A percentile compares a stretch with the other conserved stretches of the same genome.
phyloP scores from a whole-genome alignment of 768 basidiomycete species.

The Auricularia sp. region DNA sequence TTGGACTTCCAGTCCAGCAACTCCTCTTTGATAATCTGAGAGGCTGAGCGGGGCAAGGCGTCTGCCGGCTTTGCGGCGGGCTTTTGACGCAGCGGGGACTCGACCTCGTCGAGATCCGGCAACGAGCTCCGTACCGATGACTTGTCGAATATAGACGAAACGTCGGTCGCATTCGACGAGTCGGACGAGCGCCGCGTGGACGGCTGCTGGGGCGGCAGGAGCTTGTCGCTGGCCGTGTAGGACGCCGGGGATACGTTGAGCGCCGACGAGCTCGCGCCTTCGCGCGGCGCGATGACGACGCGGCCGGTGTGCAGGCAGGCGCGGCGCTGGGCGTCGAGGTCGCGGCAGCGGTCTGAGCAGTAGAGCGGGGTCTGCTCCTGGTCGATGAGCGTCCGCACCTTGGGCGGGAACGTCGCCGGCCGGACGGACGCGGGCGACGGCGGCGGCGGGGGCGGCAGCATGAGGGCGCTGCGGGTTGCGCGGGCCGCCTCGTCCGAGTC shows the following conservation, averaged over 20 bases:
- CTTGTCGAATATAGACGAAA: not conserved
- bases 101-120: not conserved
- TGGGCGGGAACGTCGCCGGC: conserved; percentile 29
- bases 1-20: not conserved
- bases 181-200: not conserved
- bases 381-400: conserved; percentile 61
- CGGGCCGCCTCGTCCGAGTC: conserved; percentile 24
- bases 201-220: not conserved
- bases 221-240: not conserved
- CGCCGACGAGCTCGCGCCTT: not conserved
- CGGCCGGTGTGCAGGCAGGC: not conserved
- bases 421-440: conserved; percentile 14
- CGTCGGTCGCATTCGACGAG: not conserved
- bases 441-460: conserved; percentile 16
- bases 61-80: not conserved
- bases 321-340: conserved; percentile 38
- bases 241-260: not conserved
- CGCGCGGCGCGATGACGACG: not conserved
- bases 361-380: conserved; percentile 73
- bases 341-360: conserved; percentile 69
- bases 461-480: conserved; percentile 15
- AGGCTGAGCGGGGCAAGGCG: not conserved
- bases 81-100: not conserved
- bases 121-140: not conserved
- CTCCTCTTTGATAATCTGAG: not conserved